Evolutionary conservation across 1,284 basidiomycete species (phyloP).

Genomic region (Tetrapyrgos nigripes): DNA sequence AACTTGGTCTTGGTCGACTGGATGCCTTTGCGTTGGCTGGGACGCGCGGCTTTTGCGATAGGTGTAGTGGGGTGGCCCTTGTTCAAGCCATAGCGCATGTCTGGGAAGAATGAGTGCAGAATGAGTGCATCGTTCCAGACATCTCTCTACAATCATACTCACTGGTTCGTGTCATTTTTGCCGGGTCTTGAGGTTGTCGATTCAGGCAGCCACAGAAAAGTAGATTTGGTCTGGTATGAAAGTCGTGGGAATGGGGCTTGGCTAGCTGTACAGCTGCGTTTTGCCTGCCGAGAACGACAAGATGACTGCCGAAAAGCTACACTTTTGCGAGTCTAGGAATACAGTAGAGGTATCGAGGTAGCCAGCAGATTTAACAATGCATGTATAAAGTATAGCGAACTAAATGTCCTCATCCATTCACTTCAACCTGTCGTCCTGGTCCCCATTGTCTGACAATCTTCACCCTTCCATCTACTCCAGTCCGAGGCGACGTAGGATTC

Average conservation of each 20-base stretch:
- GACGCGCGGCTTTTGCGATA: constrained; percentile 81
- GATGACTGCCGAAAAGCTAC: too few species aligned
- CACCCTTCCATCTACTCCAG: constrained; percentile 9
- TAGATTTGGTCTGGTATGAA: constrained; percentile 15
- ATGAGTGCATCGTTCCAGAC: neutral
- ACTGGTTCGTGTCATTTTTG: constrained; percentile 79
- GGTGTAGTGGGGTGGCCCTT: constrained; percentile 93
- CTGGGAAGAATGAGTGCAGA: constrained; percentile 47
- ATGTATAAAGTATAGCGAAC: neutral
- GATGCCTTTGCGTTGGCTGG: constrained; percentile 93
- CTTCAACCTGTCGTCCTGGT: neutral
- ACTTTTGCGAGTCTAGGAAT: too few species aligned
- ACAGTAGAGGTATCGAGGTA: neutral
- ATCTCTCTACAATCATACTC: constrained; percentile 31
- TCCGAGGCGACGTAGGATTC: constrained; percentile 42
- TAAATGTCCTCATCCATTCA: neutral
- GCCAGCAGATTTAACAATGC: neutral
- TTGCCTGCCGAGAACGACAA: too few species aligned
- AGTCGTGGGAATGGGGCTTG: neutral
- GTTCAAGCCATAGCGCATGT: constrained; percentile 91
- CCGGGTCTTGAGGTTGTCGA: constrained; percentile 58
- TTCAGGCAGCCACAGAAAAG: constrained; percentile 17
- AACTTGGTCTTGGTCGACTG: constrained; percentile 88
- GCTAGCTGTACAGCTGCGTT: neutral
- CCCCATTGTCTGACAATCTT: constrained; percentile 12